A percentile compares a stretch with the other conserved stretches of the same genome.
Evolutionary conservation across 768 basidiomycete genomes (phyloP).

Genomic region (Phylloporus scabripes): DNA sequence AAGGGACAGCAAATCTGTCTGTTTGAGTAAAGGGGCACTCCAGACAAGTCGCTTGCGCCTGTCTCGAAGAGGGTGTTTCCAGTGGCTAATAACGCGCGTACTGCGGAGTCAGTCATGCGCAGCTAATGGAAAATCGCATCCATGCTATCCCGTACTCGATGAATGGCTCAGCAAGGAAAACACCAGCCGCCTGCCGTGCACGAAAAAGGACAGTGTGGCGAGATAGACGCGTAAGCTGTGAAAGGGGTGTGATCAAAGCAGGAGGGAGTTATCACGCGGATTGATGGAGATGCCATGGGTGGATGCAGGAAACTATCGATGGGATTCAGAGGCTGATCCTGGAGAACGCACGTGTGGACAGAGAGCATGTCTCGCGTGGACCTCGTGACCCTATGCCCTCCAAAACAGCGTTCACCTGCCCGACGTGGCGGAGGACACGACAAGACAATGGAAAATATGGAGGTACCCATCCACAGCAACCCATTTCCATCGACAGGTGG

Average conservation of each 20-base stretch:
- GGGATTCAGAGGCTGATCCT: conserved; percentile 9
- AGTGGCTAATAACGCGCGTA: background rate
- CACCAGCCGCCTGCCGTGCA: background rate
- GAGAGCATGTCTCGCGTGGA: conserved; percentile 1
- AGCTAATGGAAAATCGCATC: background rate
- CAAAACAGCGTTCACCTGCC: conserved; percentile 5
- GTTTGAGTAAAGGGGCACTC: background rate
- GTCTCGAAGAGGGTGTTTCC: background rate
- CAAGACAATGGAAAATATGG: conserved; percentile 8
- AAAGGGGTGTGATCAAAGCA: conserved; percentile 13
- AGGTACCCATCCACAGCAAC: conserved; percentile 13
- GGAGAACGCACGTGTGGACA: conserved; percentile 1
- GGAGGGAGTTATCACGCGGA: conserved; percentile 4
- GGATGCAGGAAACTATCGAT: conserved; percentile 18
- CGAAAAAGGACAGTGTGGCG: background rate
- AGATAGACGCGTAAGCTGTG: conserved; percentile 1
- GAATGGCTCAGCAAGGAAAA: background rate
- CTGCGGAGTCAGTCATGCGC: conserved; percentile 4
- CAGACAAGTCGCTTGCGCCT: background rate
- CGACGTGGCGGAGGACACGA: conserved; percentile 2
- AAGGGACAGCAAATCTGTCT: background rate
- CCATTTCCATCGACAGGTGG: conserved; percentile 15
- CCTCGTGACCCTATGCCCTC: conserved; percentile 15
- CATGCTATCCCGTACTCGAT: background rate
- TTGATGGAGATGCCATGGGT: conserved; percentile 8